These are phyloP conservation scores for Erigeron philadelphicus DNA, from an alignment of 140 eudicot species.

Conservation along the genomic window DNA sequence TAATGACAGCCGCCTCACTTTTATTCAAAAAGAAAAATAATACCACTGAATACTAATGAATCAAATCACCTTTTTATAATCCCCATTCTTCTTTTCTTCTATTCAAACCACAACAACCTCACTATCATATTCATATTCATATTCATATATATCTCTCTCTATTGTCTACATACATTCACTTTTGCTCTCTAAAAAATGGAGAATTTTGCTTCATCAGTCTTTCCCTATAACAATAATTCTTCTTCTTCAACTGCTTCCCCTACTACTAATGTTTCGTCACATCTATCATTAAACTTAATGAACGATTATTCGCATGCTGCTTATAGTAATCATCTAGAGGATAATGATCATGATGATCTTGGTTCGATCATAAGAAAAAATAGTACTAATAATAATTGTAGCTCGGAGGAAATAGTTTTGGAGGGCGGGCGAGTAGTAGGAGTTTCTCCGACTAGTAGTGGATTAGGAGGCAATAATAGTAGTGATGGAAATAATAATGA, in stretches of 20 bases:
- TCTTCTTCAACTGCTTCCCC: conserved; percentile 24
- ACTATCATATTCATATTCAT: neutral
- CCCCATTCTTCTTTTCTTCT: conserved; percentile 11
- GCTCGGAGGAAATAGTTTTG: conserved; percentile 18
- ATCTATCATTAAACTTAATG: conserved; percentile 23
- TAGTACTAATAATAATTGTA: conserved; percentile 6
- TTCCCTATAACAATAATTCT: conserved; percentile 21
- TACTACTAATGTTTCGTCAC: conserved; percentile 21
- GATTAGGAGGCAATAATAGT: conserved; percentile 11
- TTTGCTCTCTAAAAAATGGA: conserved; percentile 15
- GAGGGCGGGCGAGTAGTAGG: conserved; percentile 10
- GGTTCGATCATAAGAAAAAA: neutral
- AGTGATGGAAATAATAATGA: conserved; percentile 15
- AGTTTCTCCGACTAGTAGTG: conserved; percentile 30
- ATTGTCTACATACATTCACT: neutral
- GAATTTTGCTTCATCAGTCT: conserved; percentile 1
- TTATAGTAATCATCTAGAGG: conserved; percentile 22
- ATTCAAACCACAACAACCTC: conserved; percentile 3
- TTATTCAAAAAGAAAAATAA: conserved; percentile 14
- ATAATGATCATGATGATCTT: conserved; percentile 6
- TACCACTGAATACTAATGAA: neutral
- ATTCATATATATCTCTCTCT: neutral
- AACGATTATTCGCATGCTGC: conserved; percentile 13
- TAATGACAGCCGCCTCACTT: conserved; percentile 29
- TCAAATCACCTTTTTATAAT: conserved; percentile 18